Evolutionary conservation across 2,329 filamentous ascomycete genomes (phyloP).

Genomic region (Calonectria pseudoreteaudii): DNA sequence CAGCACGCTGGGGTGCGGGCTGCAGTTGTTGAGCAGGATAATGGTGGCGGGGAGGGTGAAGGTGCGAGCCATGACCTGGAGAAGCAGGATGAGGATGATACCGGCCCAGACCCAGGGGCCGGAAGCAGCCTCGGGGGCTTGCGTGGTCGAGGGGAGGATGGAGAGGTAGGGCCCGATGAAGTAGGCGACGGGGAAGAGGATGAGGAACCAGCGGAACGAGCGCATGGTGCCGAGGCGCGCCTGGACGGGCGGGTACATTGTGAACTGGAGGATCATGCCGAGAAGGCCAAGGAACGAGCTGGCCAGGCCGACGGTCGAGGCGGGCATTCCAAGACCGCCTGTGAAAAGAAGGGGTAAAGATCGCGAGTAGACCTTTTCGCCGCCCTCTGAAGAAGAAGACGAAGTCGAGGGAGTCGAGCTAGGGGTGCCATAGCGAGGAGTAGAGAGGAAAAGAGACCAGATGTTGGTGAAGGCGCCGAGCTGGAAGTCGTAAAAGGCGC

Average conservation of each 20-base stretch:
- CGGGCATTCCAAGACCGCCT: constrained; percentile 75
- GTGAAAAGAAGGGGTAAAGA: constrained; percentile 66
- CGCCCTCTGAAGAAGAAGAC: constrained; percentile 32
- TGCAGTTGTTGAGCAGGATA: constrained; percentile 71
- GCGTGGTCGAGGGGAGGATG: constrained; percentile 49
- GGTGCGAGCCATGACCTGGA: constrained; percentile 80
- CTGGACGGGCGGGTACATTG: constrained; percentile 75
- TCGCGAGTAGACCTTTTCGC: constrained; percentile 42
- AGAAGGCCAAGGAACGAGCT: constrained; percentile 77
- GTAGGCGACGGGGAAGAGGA: constrained; percentile 77
- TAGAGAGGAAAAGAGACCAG: constrained; percentile 77
- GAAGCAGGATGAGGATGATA: constrained; percentile 63
- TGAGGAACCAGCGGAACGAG: constrained; percentile 74
- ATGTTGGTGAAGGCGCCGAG: constrained; percentile 76
- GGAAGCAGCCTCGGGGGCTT: constrained; percentile 26
- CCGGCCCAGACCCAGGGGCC: constrained; percentile 33
- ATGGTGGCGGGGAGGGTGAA: constrained; percentile 72
- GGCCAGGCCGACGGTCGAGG: constrained; percentile 74
- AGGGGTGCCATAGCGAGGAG: constrained; percentile 61
- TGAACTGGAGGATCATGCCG: constrained; percentile 76
- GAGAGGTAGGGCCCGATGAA: constrained; percentile 75
- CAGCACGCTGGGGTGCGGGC: constrained; percentile 68
- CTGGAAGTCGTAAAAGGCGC: constrained; percentile 79
- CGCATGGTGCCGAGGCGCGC: constrained; percentile 73
- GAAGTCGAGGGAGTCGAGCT: constrained; percentile 29